Evolutionary conservation across 148 eudicot species (phyloP).

Genomic region (Euryodendron excelsum): DNA sequence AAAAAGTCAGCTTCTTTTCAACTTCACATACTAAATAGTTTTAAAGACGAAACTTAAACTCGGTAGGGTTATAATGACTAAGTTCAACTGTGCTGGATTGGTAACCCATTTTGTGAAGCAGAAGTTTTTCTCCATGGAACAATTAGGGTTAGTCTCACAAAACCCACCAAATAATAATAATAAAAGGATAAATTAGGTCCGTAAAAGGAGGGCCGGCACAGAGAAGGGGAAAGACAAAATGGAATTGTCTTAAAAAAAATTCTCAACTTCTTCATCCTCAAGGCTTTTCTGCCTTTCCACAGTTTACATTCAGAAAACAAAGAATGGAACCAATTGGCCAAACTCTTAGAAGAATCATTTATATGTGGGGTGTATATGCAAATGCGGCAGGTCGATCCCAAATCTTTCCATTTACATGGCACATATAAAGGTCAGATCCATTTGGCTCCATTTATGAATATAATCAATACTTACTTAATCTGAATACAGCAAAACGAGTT

Average conservation of each 20-base stretch:
- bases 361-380: background rate
- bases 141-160: background rate
- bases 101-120: background rate
- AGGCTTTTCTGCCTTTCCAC: no score
- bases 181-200: no score
- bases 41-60: background rate
- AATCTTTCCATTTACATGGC: background rate
- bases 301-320: no score
- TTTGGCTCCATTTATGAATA: conserved; percentile 9
- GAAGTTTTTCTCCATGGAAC: background rate
- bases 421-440: no score
- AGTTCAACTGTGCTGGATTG: background rate
- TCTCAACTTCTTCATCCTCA: no score
- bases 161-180: background rate
- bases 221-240: background rate
- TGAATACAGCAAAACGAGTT: no score
- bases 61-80: background rate
- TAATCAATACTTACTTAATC: background rate
- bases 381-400: background rate
- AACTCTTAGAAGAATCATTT: background rate
- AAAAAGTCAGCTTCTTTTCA: background rate
- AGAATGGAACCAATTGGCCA: no score
- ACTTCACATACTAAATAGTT: background rate
- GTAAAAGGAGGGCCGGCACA: no score
- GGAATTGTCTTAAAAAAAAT: background rate